Evolutionary conservation across 805 yeast species (phyloP).

Genomic region (Yamadazyma takamatsuzukensis): DNA sequence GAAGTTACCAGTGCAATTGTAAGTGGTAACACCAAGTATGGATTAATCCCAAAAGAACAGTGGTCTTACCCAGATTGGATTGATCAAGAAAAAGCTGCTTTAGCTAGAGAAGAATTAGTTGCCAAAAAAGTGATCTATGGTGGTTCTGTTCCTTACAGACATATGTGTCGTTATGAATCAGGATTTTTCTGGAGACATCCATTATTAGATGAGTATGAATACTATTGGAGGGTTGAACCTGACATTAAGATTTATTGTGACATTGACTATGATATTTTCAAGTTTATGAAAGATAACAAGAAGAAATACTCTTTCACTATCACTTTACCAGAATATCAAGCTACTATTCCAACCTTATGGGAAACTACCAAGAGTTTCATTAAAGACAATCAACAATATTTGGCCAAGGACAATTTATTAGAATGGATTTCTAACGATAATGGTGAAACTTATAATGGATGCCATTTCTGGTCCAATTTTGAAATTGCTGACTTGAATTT

Average conservation of each 20-base stretch:
- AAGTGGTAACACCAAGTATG: slow-evolving; percentile 77
- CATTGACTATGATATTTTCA: slow-evolving; percentile 82
- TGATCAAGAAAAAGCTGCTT: slow-evolving; percentile 67
- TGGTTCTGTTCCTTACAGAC: slow-evolving; percentile 72
- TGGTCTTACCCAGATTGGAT: slow-evolving; percentile 89
- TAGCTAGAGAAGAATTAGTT: slow-evolving; percentile 56
- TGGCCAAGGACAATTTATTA: slow-evolving; percentile 63
- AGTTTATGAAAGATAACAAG: slow-evolving; percentile 66
- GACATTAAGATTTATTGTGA: slow-evolving; percentile 79
- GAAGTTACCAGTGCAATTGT: slow-evolving; percentile 60
- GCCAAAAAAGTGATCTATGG: slow-evolving; percentile 66
- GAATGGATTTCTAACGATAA: slow-evolving; percentile 67
- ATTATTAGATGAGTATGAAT: slow-evolving; percentile 70
- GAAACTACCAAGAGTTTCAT: slow-evolving; percentile 67
- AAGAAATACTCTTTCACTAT: slow-evolving; percentile 89
- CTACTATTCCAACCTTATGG: slow-evolving; percentile 87
- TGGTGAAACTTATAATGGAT: slow-evolving; percentile 69
- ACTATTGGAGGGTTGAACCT: slow-evolving; percentile 96
- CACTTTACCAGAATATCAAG: slow-evolving; percentile 73
- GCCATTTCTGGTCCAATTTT: slow-evolving; percentile 92
- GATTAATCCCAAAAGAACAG: slow-evolving; percentile 74
- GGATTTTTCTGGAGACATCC: slow-evolving; percentile 86
- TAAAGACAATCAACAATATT: slow-evolving; percentile 52
- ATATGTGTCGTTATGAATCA: slow-evolving; percentile 90
- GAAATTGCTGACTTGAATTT: slow-evolving; percentile 73